phyloP scores from a whole-genome alignment of 1,284 basidiomycete species.

The Lentinula novae-zelandiae region DNA sequence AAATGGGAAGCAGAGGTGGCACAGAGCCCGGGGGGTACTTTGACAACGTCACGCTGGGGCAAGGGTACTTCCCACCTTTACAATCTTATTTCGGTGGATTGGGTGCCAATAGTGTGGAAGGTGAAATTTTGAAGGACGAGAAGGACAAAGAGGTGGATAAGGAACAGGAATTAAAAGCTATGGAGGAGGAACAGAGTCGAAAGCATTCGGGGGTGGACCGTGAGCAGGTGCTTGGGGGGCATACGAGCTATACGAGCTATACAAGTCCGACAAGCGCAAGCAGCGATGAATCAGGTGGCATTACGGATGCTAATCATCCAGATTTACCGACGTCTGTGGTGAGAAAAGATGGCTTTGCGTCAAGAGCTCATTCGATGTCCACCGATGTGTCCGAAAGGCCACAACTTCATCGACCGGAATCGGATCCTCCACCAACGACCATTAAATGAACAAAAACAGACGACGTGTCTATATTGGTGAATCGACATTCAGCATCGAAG shows the following conservation, averaged over 20 bases:
- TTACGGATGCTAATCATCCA: background rate
- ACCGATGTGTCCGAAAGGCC: constrained; percentile 8
- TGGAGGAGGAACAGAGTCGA: constrained; percentile 3
- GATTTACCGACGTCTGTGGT: background rate
- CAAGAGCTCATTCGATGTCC: constrained; percentile 12
- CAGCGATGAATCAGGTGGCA: background rate
- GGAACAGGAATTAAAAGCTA: background rate
- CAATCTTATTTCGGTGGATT: constrained; percentile 17
- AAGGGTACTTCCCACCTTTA: constrained; percentile 44
- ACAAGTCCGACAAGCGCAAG: constrained; percentile 1
- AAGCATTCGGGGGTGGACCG: background rate
- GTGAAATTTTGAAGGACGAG: constrained; percentile 36
- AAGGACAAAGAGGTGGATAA: constrained; percentile 15
- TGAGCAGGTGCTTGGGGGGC: background rate
- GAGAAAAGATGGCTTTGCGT: constrained; percentile 1
- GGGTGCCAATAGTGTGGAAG: constrained; percentile 26
- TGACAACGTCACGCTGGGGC: constrained; percentile 12
- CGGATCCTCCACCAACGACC: constrained; percentile 4
- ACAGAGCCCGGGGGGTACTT: constrained; percentile 17
- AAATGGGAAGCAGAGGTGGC: constrained; percentile 10
- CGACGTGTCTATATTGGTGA: background rate
- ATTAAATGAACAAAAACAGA: background rate
- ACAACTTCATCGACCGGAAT: constrained; percentile 4
- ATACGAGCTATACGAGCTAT: background rate
- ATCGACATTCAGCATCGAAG: background rate